Conservation (phyloP, 75 land plant species). For the Chamaecyparis obtusa region DNA sequence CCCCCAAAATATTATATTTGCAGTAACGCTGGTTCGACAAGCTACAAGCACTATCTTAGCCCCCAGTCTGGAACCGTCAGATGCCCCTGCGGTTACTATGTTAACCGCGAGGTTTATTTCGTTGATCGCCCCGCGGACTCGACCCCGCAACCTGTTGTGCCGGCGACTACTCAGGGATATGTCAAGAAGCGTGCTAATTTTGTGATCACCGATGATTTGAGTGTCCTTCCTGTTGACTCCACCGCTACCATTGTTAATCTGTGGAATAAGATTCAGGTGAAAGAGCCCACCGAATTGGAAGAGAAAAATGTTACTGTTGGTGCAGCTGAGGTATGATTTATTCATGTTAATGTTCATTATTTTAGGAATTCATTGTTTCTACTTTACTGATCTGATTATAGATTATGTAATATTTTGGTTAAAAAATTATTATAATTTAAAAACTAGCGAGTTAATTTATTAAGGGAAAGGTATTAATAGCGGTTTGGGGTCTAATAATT, state of each 20-base stretch:
- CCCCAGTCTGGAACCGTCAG: neutral
- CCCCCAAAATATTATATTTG: neutral
- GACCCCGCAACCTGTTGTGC: neutral
- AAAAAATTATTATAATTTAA: too few relatives aligned
- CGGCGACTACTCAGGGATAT: neutral
- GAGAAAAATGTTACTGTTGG: neutral
- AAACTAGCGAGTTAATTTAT: too few relatives aligned
- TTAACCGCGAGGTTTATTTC: neutral
- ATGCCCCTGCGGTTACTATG: neutral
- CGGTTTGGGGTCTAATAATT: too few relatives aligned
- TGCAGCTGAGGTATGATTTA: neutral
- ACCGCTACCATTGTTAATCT: neutral
- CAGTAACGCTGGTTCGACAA: neutral
- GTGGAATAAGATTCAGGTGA: conserved; percentile 1
- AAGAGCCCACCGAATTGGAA: neutral
- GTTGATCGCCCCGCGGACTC: neutral
- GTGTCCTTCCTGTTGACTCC: neutral
- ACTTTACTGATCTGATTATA: too few relatives aligned
- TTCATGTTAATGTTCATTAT: neutral
- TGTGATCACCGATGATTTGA: conserved; percentile 3
- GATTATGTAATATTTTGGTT: too few relatives aligned
- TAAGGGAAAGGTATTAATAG: too few relatives aligned
- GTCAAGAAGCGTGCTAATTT: neutral
- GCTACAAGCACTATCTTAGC: neutral
- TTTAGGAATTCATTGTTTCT: too few relatives aligned